These are phyloP conservation scores for Aspergillus avenaceus DNA, from an alignment of 495 filamentous ascomycete genomes.

Conservation along the genomic window DNA sequence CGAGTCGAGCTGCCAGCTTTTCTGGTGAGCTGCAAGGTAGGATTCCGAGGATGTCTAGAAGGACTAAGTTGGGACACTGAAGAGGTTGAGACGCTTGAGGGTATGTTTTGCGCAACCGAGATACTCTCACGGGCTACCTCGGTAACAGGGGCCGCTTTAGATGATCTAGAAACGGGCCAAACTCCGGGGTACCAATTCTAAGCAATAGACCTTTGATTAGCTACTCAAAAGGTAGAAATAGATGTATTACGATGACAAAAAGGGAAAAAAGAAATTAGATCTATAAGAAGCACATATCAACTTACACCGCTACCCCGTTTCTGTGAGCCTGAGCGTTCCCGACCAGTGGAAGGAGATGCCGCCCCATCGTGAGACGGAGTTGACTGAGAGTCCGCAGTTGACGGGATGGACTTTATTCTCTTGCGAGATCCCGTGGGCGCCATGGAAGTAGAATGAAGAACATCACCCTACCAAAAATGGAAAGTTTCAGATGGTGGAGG, in stretches of 20 bases:
- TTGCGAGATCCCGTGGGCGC: conserved; percentile 58
- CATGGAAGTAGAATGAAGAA: conserved; percentile 28
- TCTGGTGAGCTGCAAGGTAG: conserved; percentile 40
- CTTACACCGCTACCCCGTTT: conserved; percentile 34
- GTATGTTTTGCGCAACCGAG: conserved; percentile 50
- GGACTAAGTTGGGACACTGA: conserved; percentile 28
- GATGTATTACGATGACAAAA: too few relatives aligned
- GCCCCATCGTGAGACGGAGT: conserved; percentile 30
- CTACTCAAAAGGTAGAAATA: background rate
- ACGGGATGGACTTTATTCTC: conserved; percentile 56
- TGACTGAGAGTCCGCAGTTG: conserved; percentile 35
- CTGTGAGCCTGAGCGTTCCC: conserved; percentile 24
- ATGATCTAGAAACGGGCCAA: conserved; percentile 57
- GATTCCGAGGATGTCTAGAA: conserved; percentile 23
- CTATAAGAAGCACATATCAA: conserved; percentile 4
- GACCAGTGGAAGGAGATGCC: conserved; percentile 12
- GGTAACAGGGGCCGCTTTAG: conserved; percentile 68
- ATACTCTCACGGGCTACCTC: conserved; percentile 77
- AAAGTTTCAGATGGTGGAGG: background rate
- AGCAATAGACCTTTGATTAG: conserved; percentile 12
- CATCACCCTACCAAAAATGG: conserved; percentile 23
- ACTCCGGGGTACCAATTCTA: conserved; percentile 52
- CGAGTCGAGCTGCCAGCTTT: conserved; percentile 37
- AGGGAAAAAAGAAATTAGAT: background rate
- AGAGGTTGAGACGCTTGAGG: conserved; percentile 34